These are phyloP conservation scores for Taiwanofungus camphoratus DNA, from an alignment of 1,284 basidiomycete genomes.

Conservation along the genomic window DNA sequence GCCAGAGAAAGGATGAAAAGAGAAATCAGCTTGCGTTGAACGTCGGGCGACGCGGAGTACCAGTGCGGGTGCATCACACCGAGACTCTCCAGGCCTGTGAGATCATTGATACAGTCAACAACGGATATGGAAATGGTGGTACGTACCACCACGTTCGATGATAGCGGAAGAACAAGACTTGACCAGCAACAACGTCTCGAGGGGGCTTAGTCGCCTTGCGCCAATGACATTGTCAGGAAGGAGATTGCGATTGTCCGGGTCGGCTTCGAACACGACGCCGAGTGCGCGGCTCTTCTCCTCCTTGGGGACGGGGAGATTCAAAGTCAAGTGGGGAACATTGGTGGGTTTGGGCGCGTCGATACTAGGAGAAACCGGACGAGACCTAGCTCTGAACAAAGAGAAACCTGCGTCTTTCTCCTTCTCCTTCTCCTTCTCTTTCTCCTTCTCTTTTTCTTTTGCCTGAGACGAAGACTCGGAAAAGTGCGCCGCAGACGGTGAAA, in stretches of 20 bases:
- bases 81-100: slow-evolving; percentile 61
- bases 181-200: slow-evolving; percentile 56
- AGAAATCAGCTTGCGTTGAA: slow-evolving; percentile 64
- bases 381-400: slow-evolving; percentile 45
- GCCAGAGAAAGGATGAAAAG: slow-evolving; percentile 62
- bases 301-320: slow-evolving; percentile 50
- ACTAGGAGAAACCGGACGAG: slow-evolving; percentile 30
- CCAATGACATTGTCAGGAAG: slow-evolving; percentile 48
- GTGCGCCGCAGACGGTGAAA: slow-evolving; percentile 44
- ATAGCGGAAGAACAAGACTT: slow-evolving; percentile 61
- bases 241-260: slow-evolving; percentile 36
- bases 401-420: slow-evolving; percentile 36
- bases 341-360: slow-evolving; percentile 26
- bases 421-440: slow-evolving; percentile 28
- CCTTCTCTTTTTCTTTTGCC: slow-evolving; percentile 31
- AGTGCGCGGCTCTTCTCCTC: slow-evolving; percentile 43
- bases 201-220: slow-evolving; percentile 47
- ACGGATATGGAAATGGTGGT: background rate
- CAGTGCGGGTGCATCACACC: slow-evolving; percentile 79
- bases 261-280: slow-evolving; percentile 54
- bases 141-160: slow-evolving; percentile 46
- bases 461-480: slow-evolving; percentile 24
- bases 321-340: slow-evolving; percentile 48
- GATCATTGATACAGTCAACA: background rate
- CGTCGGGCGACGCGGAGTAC: slow-evolving; percentile 63